Conservation (phyloP, 805 yeast species). For the Monosporozyma solicola region DNA sequence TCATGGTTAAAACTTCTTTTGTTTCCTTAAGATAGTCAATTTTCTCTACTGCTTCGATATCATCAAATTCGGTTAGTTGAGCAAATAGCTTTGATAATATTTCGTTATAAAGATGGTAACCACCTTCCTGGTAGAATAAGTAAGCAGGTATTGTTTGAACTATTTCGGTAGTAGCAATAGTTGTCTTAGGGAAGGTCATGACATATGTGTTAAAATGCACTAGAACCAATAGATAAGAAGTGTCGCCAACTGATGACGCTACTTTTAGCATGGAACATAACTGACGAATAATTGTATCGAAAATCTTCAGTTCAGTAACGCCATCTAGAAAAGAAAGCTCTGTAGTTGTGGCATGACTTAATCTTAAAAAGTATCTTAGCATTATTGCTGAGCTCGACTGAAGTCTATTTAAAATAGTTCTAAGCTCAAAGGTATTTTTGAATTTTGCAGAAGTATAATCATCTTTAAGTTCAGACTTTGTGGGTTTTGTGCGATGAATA, state of each 20-base stretch:
- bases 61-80: constrained; percentile 16
- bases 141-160: constrained; percentile 35
- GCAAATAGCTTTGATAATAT: constrained; percentile 16
- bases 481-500: constrained; percentile 38
- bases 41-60: constrained; percentile 29
- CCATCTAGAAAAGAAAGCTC: constrained; percentile 27
- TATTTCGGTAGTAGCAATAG: constrained; percentile 23
- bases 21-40: constrained; percentile 32
- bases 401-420: constrained; percentile 42
- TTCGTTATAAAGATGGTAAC: constrained; percentile 29
- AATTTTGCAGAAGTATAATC: constrained; percentile 47
- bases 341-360: constrained; percentile 37
- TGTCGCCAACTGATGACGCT: constrained; percentile 9
- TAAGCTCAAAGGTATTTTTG: constrained; percentile 51
- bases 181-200: constrained; percentile 26
- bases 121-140: constrained; percentile 44
- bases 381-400: constrained; percentile 38
- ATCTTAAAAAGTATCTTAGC: constrained; percentile 36
- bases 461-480: constrained; percentile 27
- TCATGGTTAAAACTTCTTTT: constrained; percentile 30
- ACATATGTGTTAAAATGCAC: constrained; percentile 32
- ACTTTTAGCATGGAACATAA: constrained; percentile 23
- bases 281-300: constrained; percentile 26
- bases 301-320: constrained; percentile 35
- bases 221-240: constrained; percentile 31